Evolutionary conservation across 805 yeast species (phyloP).

Genomic region (Candida silvicultrix): DNA sequence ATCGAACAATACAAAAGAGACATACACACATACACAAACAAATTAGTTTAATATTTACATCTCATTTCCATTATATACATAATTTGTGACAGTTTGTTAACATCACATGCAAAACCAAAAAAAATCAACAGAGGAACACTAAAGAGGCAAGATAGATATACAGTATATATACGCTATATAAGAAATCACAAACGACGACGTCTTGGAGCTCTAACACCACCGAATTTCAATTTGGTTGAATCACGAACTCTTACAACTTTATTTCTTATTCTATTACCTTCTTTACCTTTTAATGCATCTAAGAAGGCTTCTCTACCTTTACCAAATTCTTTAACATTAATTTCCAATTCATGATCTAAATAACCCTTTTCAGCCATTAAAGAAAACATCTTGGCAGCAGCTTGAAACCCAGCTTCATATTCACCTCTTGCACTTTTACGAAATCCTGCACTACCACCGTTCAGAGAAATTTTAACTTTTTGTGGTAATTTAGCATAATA

Average conservation of each 20-base stretch:
- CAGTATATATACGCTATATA: no score
- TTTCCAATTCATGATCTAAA: slow-evolving; percentile 59
- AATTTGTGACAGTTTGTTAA: background rate
- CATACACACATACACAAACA: background rate
- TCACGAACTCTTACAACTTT: slow-evolving; percentile 69
- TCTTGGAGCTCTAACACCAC: slow-evolving; percentile 86
- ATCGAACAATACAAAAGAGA: no score
- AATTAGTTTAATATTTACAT: slow-evolving; percentile 5
- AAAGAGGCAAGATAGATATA: no score
- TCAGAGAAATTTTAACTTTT: slow-evolving; percentile 56
- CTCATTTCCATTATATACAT: background rate
- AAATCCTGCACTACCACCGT: slow-evolving; percentile 87
- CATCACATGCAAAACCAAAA: no score
- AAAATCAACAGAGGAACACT: no score
- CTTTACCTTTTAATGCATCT: slow-evolving; percentile 82
- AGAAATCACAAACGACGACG: slow-evolving; percentile 56
- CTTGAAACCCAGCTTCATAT: slow-evolving; percentile 89
- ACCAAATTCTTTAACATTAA: slow-evolving; percentile 77
- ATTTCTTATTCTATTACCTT: slow-evolving; percentile 67
- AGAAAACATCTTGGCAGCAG: slow-evolving; percentile 66
- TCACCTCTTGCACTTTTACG: slow-evolving; percentile 86
- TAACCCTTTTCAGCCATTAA: slow-evolving; percentile 57
- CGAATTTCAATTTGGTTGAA: slow-evolving; percentile 77
- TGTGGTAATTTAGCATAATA: slow-evolving; percentile 79
- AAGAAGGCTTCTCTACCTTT: slow-evolving; percentile 85